These are phyloP conservation scores for Hyphodiscus hymeniophilus DNA, from an alignment of 495 filamentous ascomycete species.

Conservation along the genomic window DNA sequence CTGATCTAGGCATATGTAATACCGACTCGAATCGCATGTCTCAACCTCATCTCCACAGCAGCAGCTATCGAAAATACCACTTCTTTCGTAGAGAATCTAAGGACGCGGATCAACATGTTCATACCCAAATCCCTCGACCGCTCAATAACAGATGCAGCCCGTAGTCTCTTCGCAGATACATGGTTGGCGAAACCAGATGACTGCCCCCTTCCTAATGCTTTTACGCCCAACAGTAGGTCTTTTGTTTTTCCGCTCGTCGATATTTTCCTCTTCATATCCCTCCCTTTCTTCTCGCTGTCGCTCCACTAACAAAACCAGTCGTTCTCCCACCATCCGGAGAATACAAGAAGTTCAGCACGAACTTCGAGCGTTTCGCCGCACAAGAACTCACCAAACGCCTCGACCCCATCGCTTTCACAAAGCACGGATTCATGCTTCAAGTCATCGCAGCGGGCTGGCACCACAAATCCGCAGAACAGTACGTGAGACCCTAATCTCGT, in stretches of 20 bases:
- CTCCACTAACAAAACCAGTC: no score
- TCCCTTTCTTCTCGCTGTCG: no score
- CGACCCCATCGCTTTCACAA: constrained; percentile 44
- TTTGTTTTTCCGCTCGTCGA: no score
- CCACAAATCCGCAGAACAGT: constrained; percentile 54
- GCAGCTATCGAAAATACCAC: constrained; percentile 58
- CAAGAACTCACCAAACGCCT: constrained; percentile 61
- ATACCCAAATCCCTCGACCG: constrained; percentile 59
- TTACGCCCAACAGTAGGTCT: constrained; percentile 21
- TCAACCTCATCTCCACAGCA: constrained; percentile 66
- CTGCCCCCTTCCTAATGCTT: constrained; percentile 31
- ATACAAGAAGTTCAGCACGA: constrained; percentile 54
- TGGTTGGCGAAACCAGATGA: constrained; percentile 58
- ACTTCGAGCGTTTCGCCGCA: constrained; percentile 71
- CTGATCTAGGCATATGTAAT: constrained; percentile 42
- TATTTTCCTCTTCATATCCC: no score
- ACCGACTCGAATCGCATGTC: constrained; percentile 51
- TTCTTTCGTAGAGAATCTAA: constrained; percentile 50
- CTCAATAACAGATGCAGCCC: constrained; percentile 37
- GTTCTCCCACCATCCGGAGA: constrained; percentile 21
- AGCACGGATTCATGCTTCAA: constrained; percentile 66
- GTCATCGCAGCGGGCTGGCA: constrained; percentile 75
- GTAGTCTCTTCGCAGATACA: constrained; percentile 47
- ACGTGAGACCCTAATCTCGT: no score
- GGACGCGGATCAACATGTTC: constrained; percentile 58